A percentile compares a stretch with the other conserved stretches of the same genome.
Evolutionary conservation across 345 rosid genomes (phyloP).

Genomic region (Aegle marmelos): DNA sequence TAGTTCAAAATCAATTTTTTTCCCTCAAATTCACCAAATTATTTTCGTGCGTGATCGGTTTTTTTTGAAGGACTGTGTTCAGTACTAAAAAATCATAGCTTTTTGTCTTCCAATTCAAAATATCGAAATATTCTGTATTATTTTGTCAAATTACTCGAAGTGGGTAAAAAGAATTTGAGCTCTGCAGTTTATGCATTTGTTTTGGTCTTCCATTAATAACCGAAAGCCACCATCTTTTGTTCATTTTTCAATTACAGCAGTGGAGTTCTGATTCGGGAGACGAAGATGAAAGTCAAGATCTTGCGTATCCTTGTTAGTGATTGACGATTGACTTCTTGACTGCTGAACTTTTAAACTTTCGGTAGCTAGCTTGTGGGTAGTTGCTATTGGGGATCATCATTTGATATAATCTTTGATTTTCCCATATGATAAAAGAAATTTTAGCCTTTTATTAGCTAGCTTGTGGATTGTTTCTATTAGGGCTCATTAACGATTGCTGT

Average conservation of each 20-base stretch:
- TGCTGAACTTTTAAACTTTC: neutral
- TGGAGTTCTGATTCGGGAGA: slow-evolving; percentile 13
- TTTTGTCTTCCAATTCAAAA: neutral
- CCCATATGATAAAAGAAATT: neutral
- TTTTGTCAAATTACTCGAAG: neutral
- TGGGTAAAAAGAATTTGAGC: neutral
- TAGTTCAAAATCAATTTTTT: neutral
- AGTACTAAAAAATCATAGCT: neutral
- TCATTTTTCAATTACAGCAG: neutral
- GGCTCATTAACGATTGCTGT: neutral
- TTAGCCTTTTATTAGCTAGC: no score
- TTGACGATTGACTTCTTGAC: neutral
- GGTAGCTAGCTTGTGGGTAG: neutral
- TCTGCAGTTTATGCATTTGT: neutral
- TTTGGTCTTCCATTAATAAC: neutral
- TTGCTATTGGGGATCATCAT: neutral
- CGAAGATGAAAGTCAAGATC: slow-evolving; percentile 58
- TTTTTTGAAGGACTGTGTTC: neutral
- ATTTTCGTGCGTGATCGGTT: neutral
- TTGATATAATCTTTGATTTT: neutral
- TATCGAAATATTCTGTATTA: neutral
- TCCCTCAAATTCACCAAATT: neutral
- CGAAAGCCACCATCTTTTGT: neutral
- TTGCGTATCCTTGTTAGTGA: slow-evolving; percentile 55
- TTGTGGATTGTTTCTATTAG: no score